phyloP scores from a whole-genome alignment of 2,329 filamentous ascomycete species.

The Stemphylium vesicarium region DNA sequence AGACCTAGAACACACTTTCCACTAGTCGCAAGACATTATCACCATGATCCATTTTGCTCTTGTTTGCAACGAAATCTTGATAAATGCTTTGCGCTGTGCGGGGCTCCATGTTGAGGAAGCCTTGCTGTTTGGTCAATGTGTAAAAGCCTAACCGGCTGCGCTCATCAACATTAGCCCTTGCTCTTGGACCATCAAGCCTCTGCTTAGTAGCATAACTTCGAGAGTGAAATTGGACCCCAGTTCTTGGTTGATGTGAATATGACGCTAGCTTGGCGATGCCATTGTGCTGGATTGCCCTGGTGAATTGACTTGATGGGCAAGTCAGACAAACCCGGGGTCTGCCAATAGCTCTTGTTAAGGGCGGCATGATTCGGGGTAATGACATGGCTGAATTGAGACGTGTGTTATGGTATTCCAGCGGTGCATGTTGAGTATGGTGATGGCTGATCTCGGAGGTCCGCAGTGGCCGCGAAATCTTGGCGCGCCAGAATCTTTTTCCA shows the following conservation, averaged over 20 bases:
- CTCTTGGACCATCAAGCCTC: conserved; percentile 21
- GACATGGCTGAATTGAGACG: conserved; percentile 24
- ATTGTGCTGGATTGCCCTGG: conserved; percentile 9
- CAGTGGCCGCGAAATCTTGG: conserved; percentile 33
- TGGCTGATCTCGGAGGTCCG: conserved; percentile 25
- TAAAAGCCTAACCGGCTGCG: conserved; percentile 30
- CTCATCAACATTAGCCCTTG: conserved; percentile 30
- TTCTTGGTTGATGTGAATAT: neutral
- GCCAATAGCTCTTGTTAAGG: conserved; percentile 12
- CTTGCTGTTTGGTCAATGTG: conserved; percentile 23
- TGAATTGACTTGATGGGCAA: conserved; percentile 26
- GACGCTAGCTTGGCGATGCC: neutral
- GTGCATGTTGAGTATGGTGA: neutral
- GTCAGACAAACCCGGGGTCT: conserved; percentile 22
- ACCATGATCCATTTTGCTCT: conserved; percentile 25
- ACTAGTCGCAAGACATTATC: conserved; percentile 25
- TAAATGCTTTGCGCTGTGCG: conserved; percentile 32
- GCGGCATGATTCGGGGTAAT: conserved; percentile 17
- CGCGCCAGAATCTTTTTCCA: conserved; percentile 23
- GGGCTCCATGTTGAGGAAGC: conserved; percentile 22
- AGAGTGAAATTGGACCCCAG: conserved; percentile 2
- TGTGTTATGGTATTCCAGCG: neutral
- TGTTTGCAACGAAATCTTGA: conserved; percentile 30
- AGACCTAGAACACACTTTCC: conserved; percentile 25
- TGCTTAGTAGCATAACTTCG: conserved; percentile 25